Conservation (phyloP, 176 grass and related monocot species). For the Chrysopogon serrulatus region DNA sequence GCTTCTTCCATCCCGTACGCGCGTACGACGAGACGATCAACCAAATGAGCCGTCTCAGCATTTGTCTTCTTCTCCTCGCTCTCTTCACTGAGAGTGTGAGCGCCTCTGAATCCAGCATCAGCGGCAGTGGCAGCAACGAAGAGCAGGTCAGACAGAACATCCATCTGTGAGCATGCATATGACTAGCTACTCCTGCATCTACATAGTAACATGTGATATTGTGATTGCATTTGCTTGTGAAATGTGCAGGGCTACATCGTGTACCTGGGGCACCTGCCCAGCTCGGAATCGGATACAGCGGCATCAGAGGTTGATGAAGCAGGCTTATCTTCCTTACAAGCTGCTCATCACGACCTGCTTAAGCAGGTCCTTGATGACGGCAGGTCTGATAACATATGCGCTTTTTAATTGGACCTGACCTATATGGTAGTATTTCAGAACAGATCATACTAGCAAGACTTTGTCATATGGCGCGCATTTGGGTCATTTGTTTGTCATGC, state of each 20-base stretch:
- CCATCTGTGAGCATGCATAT: neutral
- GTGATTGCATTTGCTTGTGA: neutral
- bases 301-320: neutral
- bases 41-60: neutral
- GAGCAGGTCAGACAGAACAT: neutral
- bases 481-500: neutral
- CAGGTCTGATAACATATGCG: neutral
- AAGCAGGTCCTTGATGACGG: constrained; percentile 4
- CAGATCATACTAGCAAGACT: neutral
- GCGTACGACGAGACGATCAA: neutral
- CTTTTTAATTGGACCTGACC: neutral
- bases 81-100: neutral
- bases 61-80: neutral
- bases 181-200: neutral
- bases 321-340: neutral
- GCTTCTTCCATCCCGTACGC: neutral
- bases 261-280: constrained; percentile 25
- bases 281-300: neutral
- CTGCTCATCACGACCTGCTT: constrained; percentile 14
- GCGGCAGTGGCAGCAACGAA: neutral
- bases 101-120: neutral
- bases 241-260: constrained; percentile 30
- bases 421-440: neutral
- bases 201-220: neutral
- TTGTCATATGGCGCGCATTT: neutral